Conservation (phyloP, 345 rosid genomes). For the Salix udensis region DNA sequence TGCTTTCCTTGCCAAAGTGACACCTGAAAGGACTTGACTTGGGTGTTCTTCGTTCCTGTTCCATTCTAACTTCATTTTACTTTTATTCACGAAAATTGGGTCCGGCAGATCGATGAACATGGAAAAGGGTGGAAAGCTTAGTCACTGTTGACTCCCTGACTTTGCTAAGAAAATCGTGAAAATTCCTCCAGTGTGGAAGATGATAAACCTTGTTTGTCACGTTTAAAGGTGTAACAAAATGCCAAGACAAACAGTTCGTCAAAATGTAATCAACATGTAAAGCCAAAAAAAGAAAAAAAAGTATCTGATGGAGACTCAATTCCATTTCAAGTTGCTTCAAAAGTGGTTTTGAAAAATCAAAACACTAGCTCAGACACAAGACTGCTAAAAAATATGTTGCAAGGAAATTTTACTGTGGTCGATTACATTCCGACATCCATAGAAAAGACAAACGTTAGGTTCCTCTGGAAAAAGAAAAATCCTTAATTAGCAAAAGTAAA, state of each 20-base stretch:
- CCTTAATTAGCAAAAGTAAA: neutral
- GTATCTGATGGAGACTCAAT: neutral
- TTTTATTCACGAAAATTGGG: neutral
- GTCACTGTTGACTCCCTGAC: neutral
- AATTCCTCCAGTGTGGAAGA: neutral
- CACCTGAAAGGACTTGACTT: conserved; percentile 1
- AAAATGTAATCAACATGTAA: neutral
- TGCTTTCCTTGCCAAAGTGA: conserved; percentile 2
- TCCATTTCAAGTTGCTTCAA: neutral
- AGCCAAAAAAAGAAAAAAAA: neutral
- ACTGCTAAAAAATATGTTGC: neutral
- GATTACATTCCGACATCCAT: neutral
- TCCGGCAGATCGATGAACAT: neutral
- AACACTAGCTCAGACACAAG: neutral
- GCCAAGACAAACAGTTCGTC: neutral
- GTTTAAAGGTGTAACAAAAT: neutral
- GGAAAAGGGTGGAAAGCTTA: neutral
- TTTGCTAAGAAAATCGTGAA: neutral
- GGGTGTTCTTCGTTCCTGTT: neutral
- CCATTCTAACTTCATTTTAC: neutral
- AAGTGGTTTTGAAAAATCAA: neutral
- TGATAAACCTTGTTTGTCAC: neutral
- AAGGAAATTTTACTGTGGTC: neutral
- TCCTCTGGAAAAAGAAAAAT: neutral
- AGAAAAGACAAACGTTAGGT: neutral